phyloP scores from a whole-genome alignment of 2,329 filamentous ascomycete genomes.

The Pseudovirgaria hyperparasitica region DNA sequence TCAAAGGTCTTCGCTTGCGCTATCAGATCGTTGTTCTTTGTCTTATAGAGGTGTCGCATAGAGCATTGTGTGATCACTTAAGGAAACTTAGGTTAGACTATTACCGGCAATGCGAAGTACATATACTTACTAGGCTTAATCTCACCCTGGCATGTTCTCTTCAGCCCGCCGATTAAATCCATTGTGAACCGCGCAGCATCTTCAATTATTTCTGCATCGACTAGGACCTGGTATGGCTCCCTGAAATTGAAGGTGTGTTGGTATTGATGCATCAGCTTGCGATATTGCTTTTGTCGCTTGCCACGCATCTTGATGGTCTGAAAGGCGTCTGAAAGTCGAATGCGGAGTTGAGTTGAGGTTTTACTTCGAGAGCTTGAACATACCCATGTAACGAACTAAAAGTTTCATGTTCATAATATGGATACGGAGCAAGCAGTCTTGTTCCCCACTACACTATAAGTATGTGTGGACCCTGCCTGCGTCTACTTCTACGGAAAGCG shows the following conservation, averaged over 20 bases:
- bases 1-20: slow-evolving; percentile 63
- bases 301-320: slow-evolving; percentile 55
- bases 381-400: too few species aligned
- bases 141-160: slow-evolving; percentile 74
- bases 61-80: slow-evolving; percentile 69
- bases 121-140: slow-evolving; percentile 59
- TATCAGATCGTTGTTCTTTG: slow-evolving; percentile 48
- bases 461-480: too few species aligned
- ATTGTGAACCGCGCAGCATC: slow-evolving; percentile 79
- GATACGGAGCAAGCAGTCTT: too few species aligned
- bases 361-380: too few species aligned
- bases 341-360: too few species aligned
- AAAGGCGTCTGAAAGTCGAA: too few species aligned
- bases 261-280: slow-evolving; percentile 91
- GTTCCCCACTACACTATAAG: too few species aligned
- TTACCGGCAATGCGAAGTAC: neutral
- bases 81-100: neutral
- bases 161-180: slow-evolving; percentile 65
- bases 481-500: too few species aligned
- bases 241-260: slow-evolving; percentile 79
- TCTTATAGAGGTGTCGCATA: slow-evolving; percentile 64
- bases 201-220: slow-evolving; percentile 74
- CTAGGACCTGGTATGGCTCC: slow-evolving; percentile 86
- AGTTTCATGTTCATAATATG: too few species aligned
- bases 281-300: slow-evolving; percentile 60